A percentile compares a stretch with the other conserved stretches of the same genome.
phyloP scores from a whole-genome alignment of 2,329 filamentous ascomycete species.

The Karstenula rhodostoma region DNA sequence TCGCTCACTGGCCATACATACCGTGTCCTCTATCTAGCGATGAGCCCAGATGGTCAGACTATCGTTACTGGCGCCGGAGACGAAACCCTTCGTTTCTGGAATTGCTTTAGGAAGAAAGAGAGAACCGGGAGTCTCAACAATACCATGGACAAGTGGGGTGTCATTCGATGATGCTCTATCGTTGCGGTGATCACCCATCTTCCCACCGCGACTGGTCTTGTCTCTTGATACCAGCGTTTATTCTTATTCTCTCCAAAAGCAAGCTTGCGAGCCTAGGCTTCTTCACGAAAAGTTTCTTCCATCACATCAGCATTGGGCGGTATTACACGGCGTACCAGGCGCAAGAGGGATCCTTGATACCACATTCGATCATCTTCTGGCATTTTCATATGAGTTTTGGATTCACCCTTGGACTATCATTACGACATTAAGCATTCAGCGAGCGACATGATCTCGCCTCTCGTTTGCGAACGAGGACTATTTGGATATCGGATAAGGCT shows the following conservation, averaged over 20 bases:
- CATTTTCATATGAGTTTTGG: constrained; percentile 13
- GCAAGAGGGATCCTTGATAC: neutral
- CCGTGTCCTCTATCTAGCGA: constrained; percentile 92
- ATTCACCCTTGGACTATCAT: constrained; percentile 3
- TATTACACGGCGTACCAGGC: constrained; percentile 11
- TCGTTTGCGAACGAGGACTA: neutral
- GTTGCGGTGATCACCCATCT: neutral
- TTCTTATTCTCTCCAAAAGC: neutral
- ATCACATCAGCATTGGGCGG: constrained; percentile 18
- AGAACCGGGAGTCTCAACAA: constrained; percentile 65
- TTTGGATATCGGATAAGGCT: neutral
- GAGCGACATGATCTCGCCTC: too few species aligned
- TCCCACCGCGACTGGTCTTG: constrained; percentile 2
- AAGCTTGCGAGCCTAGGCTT: neutral
- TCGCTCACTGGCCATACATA: constrained; percentile 96
- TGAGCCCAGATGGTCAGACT: constrained; percentile 93
- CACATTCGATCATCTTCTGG: constrained; percentile 4
- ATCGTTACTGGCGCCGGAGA: constrained; percentile 97
- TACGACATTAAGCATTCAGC: constrained; percentile 10
- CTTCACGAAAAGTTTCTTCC: constrained; percentile 6
- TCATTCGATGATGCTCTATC: constrained; percentile 67
- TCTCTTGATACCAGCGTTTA: neutral
- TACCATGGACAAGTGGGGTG: constrained; percentile 76
- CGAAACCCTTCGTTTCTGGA: constrained; percentile 96
- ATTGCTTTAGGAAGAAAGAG: constrained; percentile 86